Base-by-base conservation (phyloP, 495 filamentous ascomycete species). In the Niebla homalea region DNA sequence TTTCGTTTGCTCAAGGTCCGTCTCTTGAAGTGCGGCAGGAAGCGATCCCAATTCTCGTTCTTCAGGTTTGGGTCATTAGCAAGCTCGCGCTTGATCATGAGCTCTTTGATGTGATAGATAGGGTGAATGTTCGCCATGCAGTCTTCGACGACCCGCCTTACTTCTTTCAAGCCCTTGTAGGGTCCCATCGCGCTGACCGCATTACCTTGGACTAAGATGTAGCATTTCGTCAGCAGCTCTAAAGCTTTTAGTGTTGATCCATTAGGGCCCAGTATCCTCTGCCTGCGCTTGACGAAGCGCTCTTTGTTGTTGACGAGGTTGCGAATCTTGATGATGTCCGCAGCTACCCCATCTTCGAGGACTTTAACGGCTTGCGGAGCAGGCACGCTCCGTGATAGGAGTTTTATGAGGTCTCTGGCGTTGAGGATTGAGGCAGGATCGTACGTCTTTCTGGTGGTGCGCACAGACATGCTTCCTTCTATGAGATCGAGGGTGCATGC, bases 51-150 rank as follows among this genome's bases (percentile, higher is more conserved):
- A 58, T 82, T 88, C 65, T 97, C 87, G 58, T 83, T 71, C 29
- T 74, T 83, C 19, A 98, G 76, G 25, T 82, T 83, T 2, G 90
- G 90, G 61, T 97, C 90, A 66, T 96, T 95, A 43, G 84, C 85
- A n/a, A 99, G 73, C 67, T 99, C 93, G 23, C 89, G 83, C 70
- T 94, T 95, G 70, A 99, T 94, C 92, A 97, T 96, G 62, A 97
- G 76, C 64, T 96, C 89, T 71, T 99, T 99, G 71, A 99, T 90
- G 60, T 89, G 79, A 66, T 93, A 94, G 57, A 89, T 89, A 2
- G 85, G 83, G 62, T 93, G 88, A 55, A 95, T 80, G 63, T 99
- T 99, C 32, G 79, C 78, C 93, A 99, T 97, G 67, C 87, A 94
- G 64, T 96, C 92, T 64, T 94, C 82, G 5, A 99, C 76, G 7